These are phyloP conservation scores for Lentinula sp. DNA, from an alignment of 768 basidiomycete species.

Conservation along the genomic window DNA sequence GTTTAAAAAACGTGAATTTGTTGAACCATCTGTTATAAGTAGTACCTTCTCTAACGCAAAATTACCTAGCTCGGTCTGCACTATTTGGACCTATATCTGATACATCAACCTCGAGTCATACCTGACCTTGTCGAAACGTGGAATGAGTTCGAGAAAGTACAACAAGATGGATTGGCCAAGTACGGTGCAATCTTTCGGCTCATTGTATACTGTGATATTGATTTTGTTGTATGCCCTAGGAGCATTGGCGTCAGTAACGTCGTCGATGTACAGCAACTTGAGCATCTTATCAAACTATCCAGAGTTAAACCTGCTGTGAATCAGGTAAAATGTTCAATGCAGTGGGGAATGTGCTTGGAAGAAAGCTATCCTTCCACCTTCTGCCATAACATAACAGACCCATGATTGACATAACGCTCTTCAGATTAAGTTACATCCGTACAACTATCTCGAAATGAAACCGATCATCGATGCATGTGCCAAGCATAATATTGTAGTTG, in stretches of 20 bases:
- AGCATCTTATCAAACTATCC: slow-evolving; percentile 58
- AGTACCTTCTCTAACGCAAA: neutral
- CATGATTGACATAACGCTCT: too few species aligned
- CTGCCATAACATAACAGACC: too few species aligned
- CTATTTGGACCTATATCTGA: slow-evolving; percentile 66
- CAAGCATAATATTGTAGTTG: slow-evolving; percentile 45
- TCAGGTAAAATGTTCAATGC: slow-evolving; percentile 42
- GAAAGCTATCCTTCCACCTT: neutral
- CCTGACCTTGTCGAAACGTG: slow-evolving; percentile 36
- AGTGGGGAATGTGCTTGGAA: neutral
- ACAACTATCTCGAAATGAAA: slow-evolving; percentile 45
- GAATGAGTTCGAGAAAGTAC: slow-evolving; percentile 51
- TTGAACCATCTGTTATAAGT: neutral
- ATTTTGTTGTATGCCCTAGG: slow-evolving; percentile 19
- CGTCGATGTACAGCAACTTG: slow-evolving; percentile 33
- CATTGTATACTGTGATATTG: neutral
- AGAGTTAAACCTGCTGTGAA: slow-evolving; percentile 65
- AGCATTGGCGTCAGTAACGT: slow-evolving; percentile 81
- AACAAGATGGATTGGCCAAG: slow-evolving; percentile 38
- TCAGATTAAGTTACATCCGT: slow-evolving; percentile 52
- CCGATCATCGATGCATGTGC: slow-evolving; percentile 40
- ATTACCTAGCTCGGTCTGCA: slow-evolving; percentile 49
- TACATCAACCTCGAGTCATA: slow-evolving; percentile 42
- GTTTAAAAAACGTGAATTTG: slow-evolving; percentile 41
- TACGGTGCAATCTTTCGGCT: slow-evolving; percentile 10